phyloP scores from a whole-genome alignment of 2,329 filamentous ascomycete species.

The Fusarium sp. region DNA sequence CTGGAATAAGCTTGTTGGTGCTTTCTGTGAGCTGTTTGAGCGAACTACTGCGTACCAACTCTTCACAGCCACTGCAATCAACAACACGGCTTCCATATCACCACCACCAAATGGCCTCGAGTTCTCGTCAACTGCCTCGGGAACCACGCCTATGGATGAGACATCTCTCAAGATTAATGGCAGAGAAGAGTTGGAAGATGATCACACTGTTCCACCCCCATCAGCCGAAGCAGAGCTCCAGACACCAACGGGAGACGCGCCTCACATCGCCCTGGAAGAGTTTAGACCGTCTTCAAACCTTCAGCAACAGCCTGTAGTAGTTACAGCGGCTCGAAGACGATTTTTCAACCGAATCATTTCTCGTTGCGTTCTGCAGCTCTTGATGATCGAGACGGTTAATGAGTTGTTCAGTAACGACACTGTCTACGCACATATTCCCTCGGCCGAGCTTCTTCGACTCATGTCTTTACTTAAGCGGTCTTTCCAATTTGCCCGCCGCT shows the following conservation, averaged over 20 bases:
- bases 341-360: slow-evolving; percentile 99
- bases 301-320: slow-evolving; percentile 89
- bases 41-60: slow-evolving; percentile 94
- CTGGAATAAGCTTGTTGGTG: slow-evolving; percentile 94
- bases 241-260: slow-evolving; percentile 47
- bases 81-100: slow-evolving; percentile 63
- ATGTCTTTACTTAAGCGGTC: slow-evolving; percentile 97
- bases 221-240: slow-evolving; percentile 51
- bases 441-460: slow-evolving; percentile 85
- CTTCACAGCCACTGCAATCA: slow-evolving; percentile 82
- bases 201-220: slow-evolving; percentile 48
- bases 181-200: slow-evolving; percentile 55
- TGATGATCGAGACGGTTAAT: slow-evolving; percentile 99
- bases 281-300: slow-evolving; percentile 82
- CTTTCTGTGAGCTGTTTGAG: slow-evolving; percentile 96
- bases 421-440: slow-evolving; percentile 94
- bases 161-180: slow-evolving; percentile 73
- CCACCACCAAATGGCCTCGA: slow-evolving; percentile 65
- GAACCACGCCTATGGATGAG: slow-evolving; percentile 59
- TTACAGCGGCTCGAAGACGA: slow-evolving; percentile 89
- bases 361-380: slow-evolving; percentile 93
- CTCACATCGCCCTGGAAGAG: slow-evolving; percentile 77
- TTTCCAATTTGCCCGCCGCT: slow-evolving; percentile 95
- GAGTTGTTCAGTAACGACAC: slow-evolving; percentile 98
- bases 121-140: slow-evolving; percentile 58